Percentiles rank a stretch among this genome's conserved stretches.
Conservation (phyloP, 495 filamentous ascomycete genomes). For the Podospora tetraspora region DNA sequence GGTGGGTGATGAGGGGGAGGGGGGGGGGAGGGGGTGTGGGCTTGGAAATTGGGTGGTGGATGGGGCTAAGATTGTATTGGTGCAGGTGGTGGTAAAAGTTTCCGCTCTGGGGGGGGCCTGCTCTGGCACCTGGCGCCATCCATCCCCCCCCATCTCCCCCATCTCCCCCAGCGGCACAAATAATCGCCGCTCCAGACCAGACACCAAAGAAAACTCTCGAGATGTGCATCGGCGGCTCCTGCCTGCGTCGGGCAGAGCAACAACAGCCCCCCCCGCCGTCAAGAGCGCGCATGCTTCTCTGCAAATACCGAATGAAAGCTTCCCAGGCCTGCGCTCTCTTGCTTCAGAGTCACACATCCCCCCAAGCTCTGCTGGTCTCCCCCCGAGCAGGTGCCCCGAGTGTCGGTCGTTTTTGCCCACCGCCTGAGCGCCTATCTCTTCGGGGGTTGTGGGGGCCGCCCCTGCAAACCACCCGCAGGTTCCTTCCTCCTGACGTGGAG, state of each 20-base stretch:
- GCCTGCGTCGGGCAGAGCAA: neutral
- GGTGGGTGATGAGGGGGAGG: neutral
- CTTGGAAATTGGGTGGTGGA: neutral
- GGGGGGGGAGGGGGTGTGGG: neutral
- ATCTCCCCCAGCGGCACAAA: neutral
- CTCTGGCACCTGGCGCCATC: neutral
- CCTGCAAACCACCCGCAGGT: neutral
- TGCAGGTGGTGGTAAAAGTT: conserved; percentile 1
- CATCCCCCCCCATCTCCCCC: neutral
- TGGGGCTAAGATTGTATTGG: neutral
- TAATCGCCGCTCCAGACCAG: neutral
- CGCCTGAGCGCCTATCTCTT: neutral
- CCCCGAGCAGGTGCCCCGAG: neutral
- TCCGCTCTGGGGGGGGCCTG: conserved; percentile 4
- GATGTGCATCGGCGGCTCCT: neutral
- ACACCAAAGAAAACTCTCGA: neutral
- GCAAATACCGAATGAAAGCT: neutral
- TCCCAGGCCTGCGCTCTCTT: neutral
- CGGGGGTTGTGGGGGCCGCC: neutral
- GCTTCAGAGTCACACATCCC: too few relatives aligned
- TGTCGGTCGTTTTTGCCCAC: neutral
- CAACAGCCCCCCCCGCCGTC: neutral
- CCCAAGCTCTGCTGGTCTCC: neutral
- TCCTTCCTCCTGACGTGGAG: neutral
- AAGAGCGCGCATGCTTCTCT: neutral